Percentiles rank a stretch among this genome's conserved stretches.
Conservation (phyloP, 2,329 filamentous ascomycete species). For the Gaeumannomyces tritici region DNA sequence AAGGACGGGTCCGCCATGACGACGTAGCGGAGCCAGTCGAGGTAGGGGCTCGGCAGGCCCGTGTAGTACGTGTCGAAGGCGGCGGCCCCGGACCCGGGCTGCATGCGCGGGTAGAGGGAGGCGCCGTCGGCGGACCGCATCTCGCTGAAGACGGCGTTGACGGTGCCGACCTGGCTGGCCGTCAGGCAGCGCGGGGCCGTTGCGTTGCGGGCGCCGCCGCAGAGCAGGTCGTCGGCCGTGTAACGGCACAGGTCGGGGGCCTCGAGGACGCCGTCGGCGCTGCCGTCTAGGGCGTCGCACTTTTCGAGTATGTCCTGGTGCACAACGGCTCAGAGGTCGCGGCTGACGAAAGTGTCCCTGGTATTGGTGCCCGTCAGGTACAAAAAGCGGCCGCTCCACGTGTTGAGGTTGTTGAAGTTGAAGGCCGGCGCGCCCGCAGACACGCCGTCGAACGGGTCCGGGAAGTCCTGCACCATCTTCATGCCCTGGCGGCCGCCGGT, state of each 20-base stretch:
- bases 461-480: conserved; percentile 41
- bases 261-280: conserved; percentile 7
- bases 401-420: conserved; percentile 22
- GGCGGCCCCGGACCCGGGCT: conserved; percentile 35
- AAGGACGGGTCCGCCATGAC: conserved; percentile 34
- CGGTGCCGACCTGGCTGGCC: conserved; percentile 2
- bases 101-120: conserved; percentile 39
- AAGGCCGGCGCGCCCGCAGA: conserved; percentile 37
- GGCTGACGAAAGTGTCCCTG: conserved; percentile 18
- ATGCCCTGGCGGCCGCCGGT: conserved; percentile 50
- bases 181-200: conserved; percentile 10
- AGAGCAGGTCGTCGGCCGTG: conserved; percentile 3
- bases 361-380: conserved; percentile 22
- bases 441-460: conserved; percentile 48
- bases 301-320: conserved; percentile 6
- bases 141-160: conserved; percentile 6
- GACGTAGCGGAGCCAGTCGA: conserved; percentile 37
- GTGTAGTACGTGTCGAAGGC: conserved; percentile 30
- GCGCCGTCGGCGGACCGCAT: conserved; percentile 22
- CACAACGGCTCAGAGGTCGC: conserved; percentile 22
- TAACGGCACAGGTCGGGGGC: conserved; percentile 6
- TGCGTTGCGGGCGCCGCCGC: background rate
- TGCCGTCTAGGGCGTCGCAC: conserved; percentile 8
- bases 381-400: conserved; percentile 31
- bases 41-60: background rate